These are phyloP conservation scores for Gnomoniopsis sp. DNA, from an alignment of 2,329 filamentous ascomycete genomes.

Conservation along the genomic window DNA sequence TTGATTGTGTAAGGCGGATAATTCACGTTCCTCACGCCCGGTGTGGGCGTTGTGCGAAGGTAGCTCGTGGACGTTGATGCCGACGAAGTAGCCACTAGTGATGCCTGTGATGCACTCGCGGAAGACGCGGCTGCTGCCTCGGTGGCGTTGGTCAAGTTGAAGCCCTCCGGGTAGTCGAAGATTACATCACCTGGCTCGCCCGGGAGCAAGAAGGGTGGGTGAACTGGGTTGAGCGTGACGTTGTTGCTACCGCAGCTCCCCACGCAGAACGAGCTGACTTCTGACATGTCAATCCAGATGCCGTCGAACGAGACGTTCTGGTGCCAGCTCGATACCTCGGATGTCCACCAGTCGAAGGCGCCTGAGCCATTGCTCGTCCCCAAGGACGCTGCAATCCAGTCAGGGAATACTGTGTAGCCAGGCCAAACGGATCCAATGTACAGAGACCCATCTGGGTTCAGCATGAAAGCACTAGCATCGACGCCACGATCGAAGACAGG, in stretches of 20 bases:
- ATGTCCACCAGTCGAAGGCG: conserved; percentile 66
- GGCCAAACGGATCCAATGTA: conserved; percentile 70
- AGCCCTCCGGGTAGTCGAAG: conserved; percentile 64
- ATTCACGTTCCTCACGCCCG: conserved; percentile 64
- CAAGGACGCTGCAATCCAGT: conserved; percentile 62
- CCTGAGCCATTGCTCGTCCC: conserved; percentile 48
- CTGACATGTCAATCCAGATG: conserved; percentile 58
- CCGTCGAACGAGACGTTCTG: conserved; percentile 47
- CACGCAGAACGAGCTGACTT: conserved; percentile 62
- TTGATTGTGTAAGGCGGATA: conserved; percentile 75
- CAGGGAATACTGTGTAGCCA: conserved; percentile 67
- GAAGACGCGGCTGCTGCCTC: conserved; percentile 60
- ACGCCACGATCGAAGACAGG: conserved; percentile 60
- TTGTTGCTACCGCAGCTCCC: conserved; percentile 69
- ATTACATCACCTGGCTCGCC: conserved; percentile 60
- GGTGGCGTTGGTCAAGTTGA: conserved; percentile 65
- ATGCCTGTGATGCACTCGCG: conserved; percentile 37
- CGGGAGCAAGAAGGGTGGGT: conserved; percentile 62
- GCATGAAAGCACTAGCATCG: conserved; percentile 49
- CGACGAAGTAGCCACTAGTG: conserved; percentile 25
- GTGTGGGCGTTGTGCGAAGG: conserved; percentile 57
- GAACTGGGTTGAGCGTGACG: conserved; percentile 63
- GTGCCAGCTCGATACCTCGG: conserved; percentile 58
- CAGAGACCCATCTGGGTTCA: conserved; percentile 54
- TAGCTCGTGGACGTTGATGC: conserved; percentile 38